A percentile compares a stretch with the other conserved stretches of the same genome.
Conservation (phyloP, 345 rosid species). For the Reutealis trisperma region DNA sequence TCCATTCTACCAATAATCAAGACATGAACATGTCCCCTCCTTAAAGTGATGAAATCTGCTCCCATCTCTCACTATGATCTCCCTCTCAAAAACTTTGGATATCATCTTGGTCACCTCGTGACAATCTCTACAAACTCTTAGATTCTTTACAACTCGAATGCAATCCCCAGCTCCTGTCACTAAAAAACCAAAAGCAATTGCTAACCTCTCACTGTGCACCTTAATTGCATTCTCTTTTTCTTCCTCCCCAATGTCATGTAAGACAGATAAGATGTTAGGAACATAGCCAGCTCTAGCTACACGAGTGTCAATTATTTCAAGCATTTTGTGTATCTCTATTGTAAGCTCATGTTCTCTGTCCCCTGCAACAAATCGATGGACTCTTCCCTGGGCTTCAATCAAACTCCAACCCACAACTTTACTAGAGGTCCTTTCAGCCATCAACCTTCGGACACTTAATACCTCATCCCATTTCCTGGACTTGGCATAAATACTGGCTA, state of each 20-base stretch:
- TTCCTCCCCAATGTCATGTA: slow-evolving; percentile 40
- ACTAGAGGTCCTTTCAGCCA: slow-evolving; percentile 22
- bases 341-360: slow-evolving; percentile 23
- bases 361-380: slow-evolving; percentile 34
- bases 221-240: slow-evolving; percentile 30
- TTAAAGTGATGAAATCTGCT: slow-evolving; percentile 41
- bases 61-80: slow-evolving; percentile 38
- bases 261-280: slow-evolving; percentile 23
- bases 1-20: slow-evolving; percentile 30
- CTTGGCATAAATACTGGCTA: slow-evolving; percentile 34
- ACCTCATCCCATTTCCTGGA: slow-evolving; percentile 35
- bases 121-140: slow-evolving; percentile 35
- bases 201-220: slow-evolving; percentile 39
- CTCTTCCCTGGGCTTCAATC: slow-evolving; percentile 27
- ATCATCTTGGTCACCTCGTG: slow-evolving; percentile 36
- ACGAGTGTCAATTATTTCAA: slow-evolving; percentile 24
- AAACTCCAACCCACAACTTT: slow-evolving; percentile 39
- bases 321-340: slow-evolving; percentile 28
- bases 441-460: slow-evolving; percentile 23
- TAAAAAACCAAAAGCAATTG: slow-evolving; percentile 34
- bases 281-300: slow-evolving; percentile 32
- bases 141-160: slow-evolving; percentile 33
- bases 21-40: slow-evolving; percentile 35
- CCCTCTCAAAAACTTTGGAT: slow-evolving; percentile 23
- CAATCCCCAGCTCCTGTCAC: slow-evolving; percentile 14